Conservation (phyloP, 257 asterid species). For the Mitragyna speciosa region DNA sequence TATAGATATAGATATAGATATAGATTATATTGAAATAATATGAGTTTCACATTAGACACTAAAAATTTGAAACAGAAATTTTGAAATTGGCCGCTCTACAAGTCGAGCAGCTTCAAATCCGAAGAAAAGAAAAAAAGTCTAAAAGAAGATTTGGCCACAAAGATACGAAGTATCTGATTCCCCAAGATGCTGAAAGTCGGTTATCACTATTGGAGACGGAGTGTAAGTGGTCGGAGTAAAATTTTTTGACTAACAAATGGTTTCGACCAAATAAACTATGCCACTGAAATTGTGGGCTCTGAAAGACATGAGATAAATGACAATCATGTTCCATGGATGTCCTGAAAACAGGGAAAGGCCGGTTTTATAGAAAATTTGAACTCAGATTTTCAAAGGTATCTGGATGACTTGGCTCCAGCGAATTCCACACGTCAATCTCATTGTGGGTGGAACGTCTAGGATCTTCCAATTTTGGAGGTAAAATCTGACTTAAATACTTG, state of each 20-base stretch:
- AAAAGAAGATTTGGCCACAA: neutral
- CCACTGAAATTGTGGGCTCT: neutral
- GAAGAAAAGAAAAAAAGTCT: neutral
- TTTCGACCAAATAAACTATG: neutral
- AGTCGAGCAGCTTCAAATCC: neutral
- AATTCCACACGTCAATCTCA: conserved; percentile 21
- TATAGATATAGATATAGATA: no score
- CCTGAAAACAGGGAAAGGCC: conserved; percentile 21
- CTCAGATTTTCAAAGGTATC: neutral
- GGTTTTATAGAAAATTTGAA: neutral
- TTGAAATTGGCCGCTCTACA: neutral
- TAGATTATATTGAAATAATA: no score
- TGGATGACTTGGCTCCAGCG: conserved; percentile 20
- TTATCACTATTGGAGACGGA: neutral
- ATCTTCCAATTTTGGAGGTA: conserved; percentile 3
- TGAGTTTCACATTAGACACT: no score
- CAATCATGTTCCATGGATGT: conserved; percentile 28
- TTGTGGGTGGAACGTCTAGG: neutral
- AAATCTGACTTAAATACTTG: neutral
- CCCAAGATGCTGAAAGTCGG: conserved; percentile 9
- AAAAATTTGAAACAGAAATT: no score
- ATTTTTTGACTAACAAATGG: conserved; percentile 2
- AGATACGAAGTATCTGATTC: conserved; percentile 18
- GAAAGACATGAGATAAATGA: neutral
- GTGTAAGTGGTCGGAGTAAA: neutral